Base-by-base conservation (phyloP, 768 basidiomycete genomes). In the Boletus tomentosulus region DNA sequence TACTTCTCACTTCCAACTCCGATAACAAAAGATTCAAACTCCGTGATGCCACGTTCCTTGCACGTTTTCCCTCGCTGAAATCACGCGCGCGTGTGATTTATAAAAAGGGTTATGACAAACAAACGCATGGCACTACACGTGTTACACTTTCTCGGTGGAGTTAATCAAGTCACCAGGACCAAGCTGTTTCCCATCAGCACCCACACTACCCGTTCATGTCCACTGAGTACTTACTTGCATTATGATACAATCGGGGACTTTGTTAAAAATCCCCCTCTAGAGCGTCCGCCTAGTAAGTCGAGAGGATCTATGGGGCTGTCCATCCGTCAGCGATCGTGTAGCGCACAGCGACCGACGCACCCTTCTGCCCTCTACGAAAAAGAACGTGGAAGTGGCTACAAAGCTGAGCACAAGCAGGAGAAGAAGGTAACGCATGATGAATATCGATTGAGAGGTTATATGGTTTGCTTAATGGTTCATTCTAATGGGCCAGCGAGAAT, bases 221-320 rank as follows among this genome's bases (percentile, higher is more conserved):
- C 58, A n/a, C n/a, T n/a, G n/a, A 60, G 0, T 11, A 65, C 65
- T 46, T 3, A 46, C 62, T 56, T 39, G 38, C 19, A 13, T n/a
- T 57, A 57, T 67, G 56, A 65, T 66, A 67, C 63, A 67, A 25
- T 12, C 16, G 35, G 65, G 64, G 66, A 65, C 63, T 65, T 67
- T 3, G 22, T 3, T 57, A 51, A 67, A 66, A 67, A 65, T 66
- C 62, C 60, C 65, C 62, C 22, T 52, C 55, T 59, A 43, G 2
- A 41, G 46, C 43, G 53, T 51, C 37, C 34, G 50, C 33, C 33
- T 34, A 33, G 31, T 66, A 4, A 38, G 5, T 48, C 24, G 57
- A 42, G 62, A 59, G 50, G 57, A 46, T 51, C 55, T 60, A 48
- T 57, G 50, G 11, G 66, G 66, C 66, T 67, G 6, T 25, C 13